phyloP scores from a whole-genome alignment of 2,329 filamentous ascomycete genomes.

The Neopestalotiopsis sp. region DNA sequence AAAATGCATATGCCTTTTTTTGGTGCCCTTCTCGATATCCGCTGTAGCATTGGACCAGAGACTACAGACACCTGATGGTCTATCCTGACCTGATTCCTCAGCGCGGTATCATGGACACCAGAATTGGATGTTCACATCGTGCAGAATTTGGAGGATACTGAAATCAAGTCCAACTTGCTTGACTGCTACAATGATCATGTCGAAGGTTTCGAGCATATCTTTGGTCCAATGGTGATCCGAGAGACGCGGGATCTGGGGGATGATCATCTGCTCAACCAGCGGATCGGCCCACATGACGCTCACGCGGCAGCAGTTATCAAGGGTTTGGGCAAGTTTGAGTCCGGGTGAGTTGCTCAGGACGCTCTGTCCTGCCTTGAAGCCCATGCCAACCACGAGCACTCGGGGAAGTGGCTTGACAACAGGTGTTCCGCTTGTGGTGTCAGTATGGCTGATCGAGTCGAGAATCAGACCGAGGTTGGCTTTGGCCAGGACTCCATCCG shows the following conservation, averaged over 20 bases:
- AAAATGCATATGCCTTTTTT: neutral
- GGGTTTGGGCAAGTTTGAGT: slow-evolving; percentile 44
- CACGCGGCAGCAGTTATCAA: slow-evolving; percentile 37
- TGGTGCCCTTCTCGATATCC: neutral
- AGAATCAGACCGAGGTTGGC: neutral
- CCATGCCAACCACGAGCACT: slow-evolving; percentile 52
- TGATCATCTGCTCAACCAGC: slow-evolving; percentile 44
- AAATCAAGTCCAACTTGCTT: slow-evolving; percentile 49
- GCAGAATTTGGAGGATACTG: slow-evolving; percentile 38
- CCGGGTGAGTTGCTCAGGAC: slow-evolving; percentile 54
- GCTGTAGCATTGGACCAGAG: neutral
- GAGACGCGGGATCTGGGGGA: slow-evolving; percentile 45
- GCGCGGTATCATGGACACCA: slow-evolving; percentile 37
- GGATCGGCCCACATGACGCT: slow-evolving; percentile 51
- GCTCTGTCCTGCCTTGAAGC: slow-evolving; percentile 55
- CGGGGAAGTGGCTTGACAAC: neutral
- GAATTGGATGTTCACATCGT: slow-evolving; percentile 41
- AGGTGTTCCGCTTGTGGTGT: neutral
- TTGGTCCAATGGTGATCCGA: slow-evolving; percentile 43
- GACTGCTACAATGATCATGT: slow-evolving; percentile 49
- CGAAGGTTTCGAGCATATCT: slow-evolving; percentile 43
- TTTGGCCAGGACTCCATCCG: neutral
- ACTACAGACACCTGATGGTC: no score
- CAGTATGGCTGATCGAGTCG: neutral
- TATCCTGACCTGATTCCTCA: neutral